Base-by-base conservation (phyloP, 371 early-diverging fungal species). In the Cokeromyces recurvatus region DNA sequence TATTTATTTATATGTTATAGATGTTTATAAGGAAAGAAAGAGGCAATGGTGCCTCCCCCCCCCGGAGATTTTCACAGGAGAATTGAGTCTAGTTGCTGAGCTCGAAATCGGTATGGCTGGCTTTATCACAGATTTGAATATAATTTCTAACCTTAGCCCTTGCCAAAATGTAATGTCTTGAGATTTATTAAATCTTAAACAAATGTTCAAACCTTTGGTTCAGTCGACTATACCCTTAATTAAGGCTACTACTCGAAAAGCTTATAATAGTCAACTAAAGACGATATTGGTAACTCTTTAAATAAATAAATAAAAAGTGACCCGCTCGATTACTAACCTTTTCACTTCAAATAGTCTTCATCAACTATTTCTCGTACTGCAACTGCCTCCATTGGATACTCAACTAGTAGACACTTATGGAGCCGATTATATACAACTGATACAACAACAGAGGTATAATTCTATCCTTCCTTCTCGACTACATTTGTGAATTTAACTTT, bases 121-220 rank as follows among this genome's bases (percentile, higher is more conserved):
- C n/a, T n/a, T n/a, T n/a, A n/a, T n/a, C n/a, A n/a, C n/a, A n/a
- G n/a, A n/a, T n/a, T n/a, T n/a, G n/a, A n/a, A n/a, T n/a, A n/a
- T n/a, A n/a, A n/a, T n/a, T n/a, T n/a, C n/a, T n/a, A n/a, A n/a
- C n/a, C n/a, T n/a, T n/a, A n/a, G n/a, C n/a, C n/a, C n/a, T n/a
- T n/a, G n/a, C n/a, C n/a, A n/a, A n/a, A n/a, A n/a, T n/a, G n/a
- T n/a, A n/a, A n/a, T n/a, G n/a, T n/a, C n/a, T n/a, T n/a, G n/a
- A n/a, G n/a, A n/a, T n/a, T n/a, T n/a, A n/a, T n/a, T n/a, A n/a
- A n/a, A n/a, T n/a, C n/a, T n/a, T n/a, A n/a, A n/a, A n/a, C 11
- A 12, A 32, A 65, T 65, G 65, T 48, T 65, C 12, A 42, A 48
- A 36, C 60, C 56, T 37, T 15, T 60, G 32, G 24, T 52, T 38